A percentile compares a stretch with the other conserved stretches of the same genome.
phyloP scores from a whole-genome alignment of 2,329 filamentous ascomycete species.

The Penicillium polonicum region DNA sequence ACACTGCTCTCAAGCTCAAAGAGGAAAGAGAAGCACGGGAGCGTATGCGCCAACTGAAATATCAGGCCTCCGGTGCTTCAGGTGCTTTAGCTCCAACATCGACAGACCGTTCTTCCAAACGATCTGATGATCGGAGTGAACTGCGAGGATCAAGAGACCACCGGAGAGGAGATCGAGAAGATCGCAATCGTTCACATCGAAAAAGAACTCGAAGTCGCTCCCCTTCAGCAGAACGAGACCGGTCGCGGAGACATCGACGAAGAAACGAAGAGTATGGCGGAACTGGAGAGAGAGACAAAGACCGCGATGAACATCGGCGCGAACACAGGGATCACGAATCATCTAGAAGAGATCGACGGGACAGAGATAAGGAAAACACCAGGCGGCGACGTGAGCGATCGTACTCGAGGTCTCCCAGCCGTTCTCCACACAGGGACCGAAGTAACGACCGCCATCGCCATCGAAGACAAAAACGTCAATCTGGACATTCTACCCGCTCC shows the following conservation, averaged over 20 bases:
- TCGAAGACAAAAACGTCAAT: slow-evolving; percentile 30
- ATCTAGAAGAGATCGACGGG: slow-evolving; percentile 15
- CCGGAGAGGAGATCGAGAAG: slow-evolving; percentile 18
- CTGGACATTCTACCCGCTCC: slow-evolving; percentile 18
- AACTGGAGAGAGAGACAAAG: slow-evolving; percentile 17
- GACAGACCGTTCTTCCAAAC: slow-evolving; percentile 34
- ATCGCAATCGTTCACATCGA: slow-evolving; percentile 29
- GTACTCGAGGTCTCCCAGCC: slow-evolving; percentile 22
- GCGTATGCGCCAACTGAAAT: slow-evolving; percentile 61
- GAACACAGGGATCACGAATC: slow-evolving; percentile 14
- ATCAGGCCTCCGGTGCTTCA: slow-evolving; percentile 34
- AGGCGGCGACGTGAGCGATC: slow-evolving; percentile 12
- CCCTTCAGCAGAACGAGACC: slow-evolving; percentile 25
- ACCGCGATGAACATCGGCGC: slow-evolving; percentile 16
- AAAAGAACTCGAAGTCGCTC: slow-evolving; percentile 32
- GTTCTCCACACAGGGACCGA: slow-evolving; percentile 22
- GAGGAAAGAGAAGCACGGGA: slow-evolving; percentile 76
- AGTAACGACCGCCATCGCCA: slow-evolving; percentile 19
- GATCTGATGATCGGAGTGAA: slow-evolving; percentile 31
- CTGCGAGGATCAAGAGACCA: slow-evolving; percentile 23
- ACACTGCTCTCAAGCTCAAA: slow-evolving; percentile 78
- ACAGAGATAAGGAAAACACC: slow-evolving; percentile 12
- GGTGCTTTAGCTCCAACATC: slow-evolving; percentile 17
- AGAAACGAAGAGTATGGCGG: slow-evolving; percentile 23
- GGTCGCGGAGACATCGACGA: slow-evolving; percentile 24